Evolutionary conservation across 2,329 filamentous ascomycete species (phyloP), one percentile per base, ranked within the genome.

Genomic region (Berkeleyomyces basicola): DNA sequence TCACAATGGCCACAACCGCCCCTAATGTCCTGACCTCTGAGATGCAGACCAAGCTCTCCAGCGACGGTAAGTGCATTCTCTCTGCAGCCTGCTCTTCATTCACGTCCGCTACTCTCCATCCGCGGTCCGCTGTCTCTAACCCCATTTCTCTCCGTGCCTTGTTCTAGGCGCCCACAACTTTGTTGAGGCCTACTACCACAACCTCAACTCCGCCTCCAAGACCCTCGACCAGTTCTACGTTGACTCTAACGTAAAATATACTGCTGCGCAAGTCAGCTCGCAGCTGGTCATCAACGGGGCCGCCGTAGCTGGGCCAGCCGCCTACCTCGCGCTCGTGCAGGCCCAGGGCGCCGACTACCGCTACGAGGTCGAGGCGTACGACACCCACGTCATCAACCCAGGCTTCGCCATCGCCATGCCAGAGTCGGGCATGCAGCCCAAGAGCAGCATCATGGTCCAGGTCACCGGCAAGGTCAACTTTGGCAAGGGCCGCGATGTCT

Each of bases 261-360:
- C 59, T 42, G 37, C 62, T 58, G 59, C 58, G 36, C 49, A 71
- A 10, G 74, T 79, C n/a, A 76, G 77, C 42, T 79, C 88, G 60
- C 82, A 84, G 70, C 90, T 96, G 69, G 81, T 83, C 68, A 85
- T 90, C 78, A 95, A 95, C 74, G 90, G 90, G 68, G 83, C 84
- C 58, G 73, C 81, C 2, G 75, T 88, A 44, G 72, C 79, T 42
- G 79, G 82, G 63, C 85, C 84, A 0, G 74, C 76, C 59, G 83
- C 84, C 53, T 85, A 90, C 68, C 82, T 86, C 68, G 78, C 79
- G 16, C 79, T 90, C 37, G 87, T 90, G 67, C 78, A 84, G 63
- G 79, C 79, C 4, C 82, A 90, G 64, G 73, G 82, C 76, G 53
- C 73, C 67, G 67, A 75, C 74, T 74, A 84, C 14, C 74, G 78